phyloP scores from a whole-genome alignment of 352 stramenopile genomes.

The Phytophthora capsici region DNA sequence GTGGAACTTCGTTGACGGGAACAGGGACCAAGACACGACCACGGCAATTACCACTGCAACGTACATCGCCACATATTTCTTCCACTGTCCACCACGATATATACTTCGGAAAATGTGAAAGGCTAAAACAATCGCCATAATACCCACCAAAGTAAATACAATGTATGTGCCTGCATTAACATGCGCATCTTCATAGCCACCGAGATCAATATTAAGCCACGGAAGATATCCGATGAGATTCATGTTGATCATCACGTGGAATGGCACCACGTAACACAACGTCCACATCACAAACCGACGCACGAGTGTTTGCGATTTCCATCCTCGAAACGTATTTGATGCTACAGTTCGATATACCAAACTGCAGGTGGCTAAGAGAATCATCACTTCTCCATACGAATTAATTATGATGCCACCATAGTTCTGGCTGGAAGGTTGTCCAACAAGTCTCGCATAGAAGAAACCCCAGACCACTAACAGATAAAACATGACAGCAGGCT shows the following conservation, averaged over 20 bases:
- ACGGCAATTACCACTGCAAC: constrained; percentile 25
- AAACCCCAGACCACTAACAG: constrained; percentile 69
- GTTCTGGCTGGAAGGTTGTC: constrained; percentile 63
- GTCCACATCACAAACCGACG: constrained; percentile 60
- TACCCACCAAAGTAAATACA: constrained; percentile 45
- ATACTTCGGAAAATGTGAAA: constrained; percentile 53
- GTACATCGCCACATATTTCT: constrained; percentile 48
- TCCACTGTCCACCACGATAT: constrained; percentile 50
- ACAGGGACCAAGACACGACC: constrained; percentile 59
- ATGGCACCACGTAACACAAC: constrained; percentile 72
- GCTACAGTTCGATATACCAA: constrained; percentile 51
- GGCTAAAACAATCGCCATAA: constrained; percentile 40
- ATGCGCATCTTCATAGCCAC: constrained; percentile 57
- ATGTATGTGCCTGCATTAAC: constrained; percentile 70
- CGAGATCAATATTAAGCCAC: constrained; percentile 78
- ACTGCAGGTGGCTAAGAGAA: constrained; percentile 62
- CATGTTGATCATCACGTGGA: constrained; percentile 76
- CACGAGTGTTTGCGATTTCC: constrained; percentile 35
- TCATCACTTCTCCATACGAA: constrained; percentile 65
- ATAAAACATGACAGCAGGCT: constrained; percentile 56
- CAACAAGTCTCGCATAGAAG: constrained; percentile 74
- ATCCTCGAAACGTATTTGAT: constrained; percentile 55
- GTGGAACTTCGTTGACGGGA: constrained; percentile 69
- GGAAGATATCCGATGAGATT: constrained; percentile 75
- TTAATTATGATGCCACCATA: constrained; percentile 59